A percentile compares a stretch with the other conserved stretches of the same genome.
Conservation (phyloP, 2,329 filamentous ascomycete genomes). For the Colletotrichum plurivorum region DNA sequence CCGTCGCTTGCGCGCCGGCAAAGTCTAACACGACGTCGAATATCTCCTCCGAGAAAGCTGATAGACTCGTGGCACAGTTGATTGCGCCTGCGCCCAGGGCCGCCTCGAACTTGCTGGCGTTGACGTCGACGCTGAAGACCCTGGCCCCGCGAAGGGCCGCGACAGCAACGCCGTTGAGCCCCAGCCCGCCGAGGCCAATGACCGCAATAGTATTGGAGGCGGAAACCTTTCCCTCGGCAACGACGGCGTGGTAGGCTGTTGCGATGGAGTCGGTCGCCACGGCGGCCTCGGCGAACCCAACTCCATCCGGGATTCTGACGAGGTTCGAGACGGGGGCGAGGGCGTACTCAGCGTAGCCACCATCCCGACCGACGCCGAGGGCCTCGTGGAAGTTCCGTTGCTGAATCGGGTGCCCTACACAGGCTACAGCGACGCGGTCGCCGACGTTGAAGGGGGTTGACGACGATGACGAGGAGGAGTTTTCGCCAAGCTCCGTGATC, state of each 20-base stretch:
- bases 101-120: conserved; percentile 18
- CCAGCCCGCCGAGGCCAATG: conserved; percentile 33
- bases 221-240: conserved; percentile 29
- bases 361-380: conserved; percentile 30
- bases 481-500: background rate
- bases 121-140: conserved; percentile 28
- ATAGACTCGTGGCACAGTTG: conserved; percentile 7
- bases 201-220: background rate
- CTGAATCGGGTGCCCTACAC: conserved; percentile 32
- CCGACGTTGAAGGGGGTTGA: background rate
- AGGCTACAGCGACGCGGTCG: conserved; percentile 32
- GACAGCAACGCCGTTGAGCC: conserved; percentile 30
- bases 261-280: conserved; percentile 34
- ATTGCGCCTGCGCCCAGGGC: conserved; percentile 13
- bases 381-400: conserved; percentile 21
- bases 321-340: conserved; percentile 22
- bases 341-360: conserved; percentile 29
- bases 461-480: background rate
- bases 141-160: conserved; percentile 15
- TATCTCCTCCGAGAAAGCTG: background rate
- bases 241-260: conserved; percentile 31
- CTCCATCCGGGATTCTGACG: conserved; percentile 10
- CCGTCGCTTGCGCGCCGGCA: conserved; percentile 23
- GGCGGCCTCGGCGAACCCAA: conserved; percentile 19
- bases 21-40: conserved; percentile 38